Percentiles rank a stretch among this genome's conserved stretches.
These are phyloP conservation scores for Puccinia horiana DNA, from an alignment of 1,284 basidiomycete species.

Conservation along the genomic window DNA sequence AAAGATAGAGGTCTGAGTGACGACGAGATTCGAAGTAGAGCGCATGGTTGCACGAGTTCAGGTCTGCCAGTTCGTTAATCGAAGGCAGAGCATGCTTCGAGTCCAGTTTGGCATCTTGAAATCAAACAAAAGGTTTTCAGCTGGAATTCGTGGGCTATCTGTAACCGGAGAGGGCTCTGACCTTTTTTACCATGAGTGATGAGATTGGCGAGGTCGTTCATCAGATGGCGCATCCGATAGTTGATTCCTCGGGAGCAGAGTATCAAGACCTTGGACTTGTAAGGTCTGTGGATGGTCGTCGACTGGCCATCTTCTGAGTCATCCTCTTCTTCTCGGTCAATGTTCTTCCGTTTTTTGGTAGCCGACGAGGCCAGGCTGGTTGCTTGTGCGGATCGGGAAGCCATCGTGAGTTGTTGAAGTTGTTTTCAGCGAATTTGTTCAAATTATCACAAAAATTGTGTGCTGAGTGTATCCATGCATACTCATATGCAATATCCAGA, in stretches of 20 bases:
- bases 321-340: background rate
- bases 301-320: background rate
- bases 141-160: background rate
- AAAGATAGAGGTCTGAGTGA: conserved; percentile 94
- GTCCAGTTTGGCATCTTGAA: conserved; percentile 87
- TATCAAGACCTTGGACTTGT: conserved; percentile 74
- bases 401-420: conserved; percentile 14
- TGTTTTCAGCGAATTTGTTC: too few relatives aligned
- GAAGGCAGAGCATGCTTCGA: conserved; percentile 92
- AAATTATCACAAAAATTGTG: too few relatives aligned
- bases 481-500: too few relatives aligned
- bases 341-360: conserved; percentile 17
- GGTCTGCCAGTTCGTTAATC: conserved; percentile 93
- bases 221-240: conserved; percentile 93
- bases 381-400: conserved; percentile 38
- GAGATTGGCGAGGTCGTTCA: conserved; percentile 87
- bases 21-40: conserved; percentile 95
- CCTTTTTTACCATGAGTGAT: conserved; percentile 97
- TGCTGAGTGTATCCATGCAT: too few relatives aligned
- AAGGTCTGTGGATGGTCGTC: conserved; percentile 55
- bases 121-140: background rate
- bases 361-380: background rate
- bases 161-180: conserved; percentile 56
- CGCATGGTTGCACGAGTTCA: conserved; percentile 97
- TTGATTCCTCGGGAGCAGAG: conserved; percentile 93